Evolutionary conservation across 2,329 filamentous ascomycete genomes (phyloP).

Genomic region (Epichloe glyceriae): DNA sequence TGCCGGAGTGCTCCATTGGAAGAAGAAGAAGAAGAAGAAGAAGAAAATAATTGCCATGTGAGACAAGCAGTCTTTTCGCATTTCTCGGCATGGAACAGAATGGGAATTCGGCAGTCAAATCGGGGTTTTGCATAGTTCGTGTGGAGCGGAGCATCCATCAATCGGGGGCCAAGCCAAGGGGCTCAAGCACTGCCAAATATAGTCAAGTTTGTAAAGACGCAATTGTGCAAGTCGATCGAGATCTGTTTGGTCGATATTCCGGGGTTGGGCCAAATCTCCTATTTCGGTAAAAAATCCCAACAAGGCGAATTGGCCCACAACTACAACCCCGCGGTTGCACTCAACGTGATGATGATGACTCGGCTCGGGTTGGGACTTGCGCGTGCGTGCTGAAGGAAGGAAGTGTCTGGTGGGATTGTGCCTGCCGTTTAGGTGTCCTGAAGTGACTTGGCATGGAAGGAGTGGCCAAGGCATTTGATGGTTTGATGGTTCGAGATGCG

Average conservation of each 20-base stretch:
- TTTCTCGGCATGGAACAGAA: background rate
- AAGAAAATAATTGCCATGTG: too few species aligned
- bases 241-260: background rate
- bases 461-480: background rate
- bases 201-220: background rate
- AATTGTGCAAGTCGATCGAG: background rate
- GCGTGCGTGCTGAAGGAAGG: background rate
- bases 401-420: background rate
- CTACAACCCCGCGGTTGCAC: background rate
- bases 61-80: background rate
- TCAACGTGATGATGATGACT: background rate
- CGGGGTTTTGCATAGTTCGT: background rate
- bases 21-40: too few species aligned
- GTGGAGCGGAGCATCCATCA: background rate
- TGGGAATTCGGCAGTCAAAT: background rate
- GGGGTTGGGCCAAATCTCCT: constrained; percentile 3
- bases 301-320: background rate
- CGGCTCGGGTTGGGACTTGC: background rate
- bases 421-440: background rate
- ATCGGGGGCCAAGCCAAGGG: too few species aligned
- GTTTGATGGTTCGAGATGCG: too few species aligned
- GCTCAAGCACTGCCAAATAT: background rate
- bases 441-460: background rate
- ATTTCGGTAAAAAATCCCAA: background rate
- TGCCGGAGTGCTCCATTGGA: too few species aligned